Evolutionary conservation across 768 basidiomycete genomes (phyloP).

Genomic region (Suillus ampliporus): DNA sequence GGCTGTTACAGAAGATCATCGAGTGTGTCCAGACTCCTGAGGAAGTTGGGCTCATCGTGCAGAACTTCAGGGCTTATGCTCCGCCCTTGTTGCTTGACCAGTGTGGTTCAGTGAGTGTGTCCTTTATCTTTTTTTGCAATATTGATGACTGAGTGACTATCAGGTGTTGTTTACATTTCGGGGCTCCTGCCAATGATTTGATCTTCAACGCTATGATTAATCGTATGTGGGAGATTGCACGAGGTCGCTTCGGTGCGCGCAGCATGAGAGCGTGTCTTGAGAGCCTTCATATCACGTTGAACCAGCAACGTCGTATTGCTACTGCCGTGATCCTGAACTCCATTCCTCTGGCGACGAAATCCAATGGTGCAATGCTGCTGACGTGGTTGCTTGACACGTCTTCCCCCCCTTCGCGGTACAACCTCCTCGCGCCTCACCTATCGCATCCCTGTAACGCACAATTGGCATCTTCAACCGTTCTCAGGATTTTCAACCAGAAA

Average conservation of each 20-base stretch:
- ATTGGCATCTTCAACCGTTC: slow-evolving; percentile 90
- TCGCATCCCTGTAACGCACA: slow-evolving; percentile 75
- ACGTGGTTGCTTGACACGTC: slow-evolving; percentile 98
- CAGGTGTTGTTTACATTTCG: slow-evolving; percentile 91
- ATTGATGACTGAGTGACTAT: slow-evolving; percentile 14
- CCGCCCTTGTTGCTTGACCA: slow-evolving; percentile 96
- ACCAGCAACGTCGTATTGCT: slow-evolving; percentile 94
- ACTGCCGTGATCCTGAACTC: slow-evolving; percentile 98
- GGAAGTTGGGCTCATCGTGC: slow-evolving; percentile 83
- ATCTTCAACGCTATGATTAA: slow-evolving; percentile 98
- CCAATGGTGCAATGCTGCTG: slow-evolving; percentile 92
- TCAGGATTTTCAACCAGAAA: slow-evolving; percentile 96
- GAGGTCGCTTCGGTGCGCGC: slow-evolving; percentile 96
- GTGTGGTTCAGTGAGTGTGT: slow-evolving; percentile 82
- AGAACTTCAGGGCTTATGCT: slow-evolving; percentile 87
- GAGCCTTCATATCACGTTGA: slow-evolving; percentile 82
- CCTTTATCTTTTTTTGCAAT: neutral
- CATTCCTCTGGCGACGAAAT: slow-evolving; percentile 97
- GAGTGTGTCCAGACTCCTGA: slow-evolving; percentile 91
- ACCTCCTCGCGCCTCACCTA: slow-evolving; percentile 90
- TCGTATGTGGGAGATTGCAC: slow-evolving; percentile 98
- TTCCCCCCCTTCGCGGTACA: slow-evolving; percentile 91
- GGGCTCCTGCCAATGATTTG: slow-evolving; percentile 88
- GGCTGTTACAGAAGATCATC: slow-evolving; percentile 99
- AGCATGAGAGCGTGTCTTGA: slow-evolving; percentile 98